Conservation (phyloP, 179 eudicot genomes). For the Amaranthus tricolor region DNA sequence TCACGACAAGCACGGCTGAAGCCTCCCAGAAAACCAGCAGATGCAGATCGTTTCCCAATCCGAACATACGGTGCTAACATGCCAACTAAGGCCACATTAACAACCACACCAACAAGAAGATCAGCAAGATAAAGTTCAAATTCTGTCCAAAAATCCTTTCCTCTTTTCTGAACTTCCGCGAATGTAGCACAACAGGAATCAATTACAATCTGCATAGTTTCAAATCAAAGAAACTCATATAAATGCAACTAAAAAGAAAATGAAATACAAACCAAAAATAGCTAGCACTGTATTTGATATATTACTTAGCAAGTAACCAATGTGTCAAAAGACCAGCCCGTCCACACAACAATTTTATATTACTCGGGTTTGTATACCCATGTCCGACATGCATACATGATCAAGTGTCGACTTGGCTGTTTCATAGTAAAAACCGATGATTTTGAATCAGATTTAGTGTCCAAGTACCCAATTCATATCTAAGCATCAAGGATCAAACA, state of each 20-base stretch:
- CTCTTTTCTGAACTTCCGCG: slow-evolving; percentile 86
- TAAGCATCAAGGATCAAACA: no score
- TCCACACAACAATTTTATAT: no score
- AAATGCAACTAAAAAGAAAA: background rate
- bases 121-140: slow-evolving; percentile 95
- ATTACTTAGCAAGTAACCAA: background rate
- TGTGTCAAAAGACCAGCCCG: background rate
- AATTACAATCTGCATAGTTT: slow-evolving; percentile 61
- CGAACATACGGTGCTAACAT: slow-evolving; percentile 96
- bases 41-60: slow-evolving; percentile 55
- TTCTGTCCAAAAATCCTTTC: slow-evolving; percentile 91
- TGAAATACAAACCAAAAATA: background rate
- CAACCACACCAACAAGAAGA: slow-evolving; percentile 82
- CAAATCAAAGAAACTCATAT: slow-evolving; percentile 5
- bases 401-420: no score
- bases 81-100: slow-evolving; percentile 89
- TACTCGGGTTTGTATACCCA: no score
- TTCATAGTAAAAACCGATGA: no score
- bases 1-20: slow-evolving; percentile 50
- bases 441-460: no score
- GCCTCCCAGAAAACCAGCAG: slow-evolving; percentile 57
- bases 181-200: slow-evolving; percentile 98
- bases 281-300: no score
- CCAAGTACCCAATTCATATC: no score
- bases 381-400: no score